Evolutionary conservation across 2,329 filamentous ascomycete genomes (phyloP).

Genomic region (Sarocladium kiliense): DNA sequence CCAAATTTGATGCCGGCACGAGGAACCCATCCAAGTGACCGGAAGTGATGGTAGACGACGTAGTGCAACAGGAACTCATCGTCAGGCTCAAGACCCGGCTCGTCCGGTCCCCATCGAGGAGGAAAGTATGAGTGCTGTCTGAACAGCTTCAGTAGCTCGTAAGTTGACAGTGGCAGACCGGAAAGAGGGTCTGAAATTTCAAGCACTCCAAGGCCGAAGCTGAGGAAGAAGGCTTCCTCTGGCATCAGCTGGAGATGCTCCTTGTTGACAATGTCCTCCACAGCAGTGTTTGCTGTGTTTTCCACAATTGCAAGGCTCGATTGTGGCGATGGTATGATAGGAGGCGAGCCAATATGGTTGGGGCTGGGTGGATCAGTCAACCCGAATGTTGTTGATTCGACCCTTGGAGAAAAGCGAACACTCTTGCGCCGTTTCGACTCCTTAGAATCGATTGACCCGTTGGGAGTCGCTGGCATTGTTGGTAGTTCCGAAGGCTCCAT

Average conservation of each 20-base stretch:
- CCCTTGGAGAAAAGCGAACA: slow-evolving; percentile 64
- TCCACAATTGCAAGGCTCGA: not conserved
- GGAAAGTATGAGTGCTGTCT: slow-evolving; percentile 67
- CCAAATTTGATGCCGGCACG: slow-evolving; percentile 92
- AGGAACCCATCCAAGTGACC: slow-evolving; percentile 91
- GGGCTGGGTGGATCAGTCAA: slow-evolving; percentile 47
- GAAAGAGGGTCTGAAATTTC: slow-evolving; percentile 50
- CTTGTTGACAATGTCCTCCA: slow-evolving; percentile 36
- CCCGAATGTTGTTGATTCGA: slow-evolving; percentile 59
- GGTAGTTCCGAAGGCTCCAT: not conserved
- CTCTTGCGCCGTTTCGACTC: slow-evolving; percentile 49
- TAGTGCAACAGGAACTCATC: slow-evolving; percentile 85
- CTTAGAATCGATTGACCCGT: not conserved
- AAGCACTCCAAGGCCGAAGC: slow-evolving; percentile 73
- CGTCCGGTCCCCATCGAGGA: slow-evolving; percentile 34
- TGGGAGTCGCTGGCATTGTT: not conserved
- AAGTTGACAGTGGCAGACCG: slow-evolving; percentile 39
- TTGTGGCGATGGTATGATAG: not conserved
- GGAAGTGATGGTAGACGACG: slow-evolving; percentile 90
- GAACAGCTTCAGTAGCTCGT: slow-evolving; percentile 61
- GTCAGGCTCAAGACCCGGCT: slow-evolving; percentile 57
- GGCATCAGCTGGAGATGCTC: slow-evolving; percentile 90
- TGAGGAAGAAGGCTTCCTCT: slow-evolving; percentile 89
- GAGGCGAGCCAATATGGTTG: slow-evolving; percentile 20
- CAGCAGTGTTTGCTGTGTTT: not conserved